These are phyloP conservation scores for Cryptosporidium meleagridis DNA, from an alignment of 169 alveolate species.

Conservation along the genomic window DNA sequence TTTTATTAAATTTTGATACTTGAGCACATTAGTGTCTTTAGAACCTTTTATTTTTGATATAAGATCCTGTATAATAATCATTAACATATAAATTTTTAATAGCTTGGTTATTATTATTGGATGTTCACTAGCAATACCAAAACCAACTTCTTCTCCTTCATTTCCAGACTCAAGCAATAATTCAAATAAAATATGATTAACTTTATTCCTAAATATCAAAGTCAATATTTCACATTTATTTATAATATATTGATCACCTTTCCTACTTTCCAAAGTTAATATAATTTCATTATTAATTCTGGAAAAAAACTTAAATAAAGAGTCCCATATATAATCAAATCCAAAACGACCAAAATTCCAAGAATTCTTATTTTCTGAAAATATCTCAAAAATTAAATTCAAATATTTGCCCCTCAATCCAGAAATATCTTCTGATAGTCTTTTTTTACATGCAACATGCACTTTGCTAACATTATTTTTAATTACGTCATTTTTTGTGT, in stretches of 20 bases:
- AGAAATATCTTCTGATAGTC: background rate
- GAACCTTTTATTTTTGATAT: background rate
- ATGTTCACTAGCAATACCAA: background rate
- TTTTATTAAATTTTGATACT: background rate
- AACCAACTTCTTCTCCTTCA: background rate
- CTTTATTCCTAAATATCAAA: slow-evolving; percentile 10
- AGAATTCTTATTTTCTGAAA: background rate
- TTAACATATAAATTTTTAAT: background rate
- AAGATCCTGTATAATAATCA: background rate
- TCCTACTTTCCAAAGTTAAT: background rate
- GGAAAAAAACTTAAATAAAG: background rate
- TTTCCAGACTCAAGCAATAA: background rate
- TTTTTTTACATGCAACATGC: background rate
- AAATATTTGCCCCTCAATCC: background rate
- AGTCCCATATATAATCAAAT: background rate
- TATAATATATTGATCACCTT: background rate
- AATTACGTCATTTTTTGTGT: slow-evolving; percentile 14
- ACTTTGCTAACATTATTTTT: background rate
- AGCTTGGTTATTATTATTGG: background rate
- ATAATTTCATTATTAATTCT: background rate
- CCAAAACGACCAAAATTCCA: background rate
- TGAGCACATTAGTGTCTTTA: background rate
- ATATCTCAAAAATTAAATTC: slow-evolving; percentile 3
- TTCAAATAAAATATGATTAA: background rate
- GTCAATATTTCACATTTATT: background rate